Base-by-base conservation (phyloP, 1,284 basidiomycete species). In the Trametes versicolor region DNA sequence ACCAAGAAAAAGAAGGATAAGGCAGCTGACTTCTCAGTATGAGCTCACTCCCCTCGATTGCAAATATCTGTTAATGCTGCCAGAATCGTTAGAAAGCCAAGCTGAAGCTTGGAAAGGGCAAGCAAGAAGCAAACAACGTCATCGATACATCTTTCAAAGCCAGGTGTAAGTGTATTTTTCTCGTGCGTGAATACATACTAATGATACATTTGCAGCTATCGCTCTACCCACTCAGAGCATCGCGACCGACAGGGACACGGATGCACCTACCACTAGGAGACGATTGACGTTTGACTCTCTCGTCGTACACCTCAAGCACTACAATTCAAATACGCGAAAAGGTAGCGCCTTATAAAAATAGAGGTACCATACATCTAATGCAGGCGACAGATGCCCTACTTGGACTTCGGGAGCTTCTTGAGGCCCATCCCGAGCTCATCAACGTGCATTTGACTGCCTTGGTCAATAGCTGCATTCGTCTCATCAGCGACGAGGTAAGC, bases 131-230 rank as follows among this genome's bases (percentile, higher is more conserved):
- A 10, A 87, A 81, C 58, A 99, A 98, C 85, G 93, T 89, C 10
- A 89, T 98, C 69, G 95, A 99, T 77, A 98, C 97, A 0, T 96
- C 96, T 0, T 98, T 97, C 87, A 98, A 96, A 78, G 90, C 95
- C 49, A 87, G 94, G 69, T 95, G 95, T 96, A 64, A 74, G 85
- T 76, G 23, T 36, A n/a, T 21, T 47, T 36, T 19, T 17, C 3
- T 6, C 8, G 37, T 50, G 0, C 4, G 17, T 13, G 15, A 29
- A 47, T 41, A 32, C 6, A 36, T 58, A 13, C 62, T 58, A 34
- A 67, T 62, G 47, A 21, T 19, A 59, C 45, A 47, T 19, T 43
- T 34, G n/a, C 71, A 97, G 96, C 94, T 17, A 97, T 98, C 75
- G 91, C 90, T 29, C 83, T 98, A n/a, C 96, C 96, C 0, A 86